A percentile compares a stretch with the other conserved stretches of the same genome.
phyloP scores from a whole-genome alignment of 768 basidiomycete species.

The Leccinum barrowsii region DNA sequence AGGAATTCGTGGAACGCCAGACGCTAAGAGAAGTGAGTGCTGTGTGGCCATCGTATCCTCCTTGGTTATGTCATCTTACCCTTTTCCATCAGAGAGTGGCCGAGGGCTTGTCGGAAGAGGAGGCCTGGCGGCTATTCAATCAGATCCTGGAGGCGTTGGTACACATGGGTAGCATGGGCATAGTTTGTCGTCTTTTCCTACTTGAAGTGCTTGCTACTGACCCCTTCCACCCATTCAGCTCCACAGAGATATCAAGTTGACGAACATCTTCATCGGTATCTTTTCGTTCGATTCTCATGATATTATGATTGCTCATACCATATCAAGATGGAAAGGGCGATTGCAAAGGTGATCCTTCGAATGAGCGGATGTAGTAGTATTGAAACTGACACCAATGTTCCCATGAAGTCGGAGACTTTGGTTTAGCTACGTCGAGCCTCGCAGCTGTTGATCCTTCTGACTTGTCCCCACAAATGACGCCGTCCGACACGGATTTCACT shows the following conservation, averaged over 20 bases:
- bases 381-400: not conserved
- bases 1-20: constrained; percentile 91
- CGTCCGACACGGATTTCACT: constrained; percentile 68
- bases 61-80: not conserved
- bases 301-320: not conserved
- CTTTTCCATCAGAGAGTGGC: constrained; percentile 54
- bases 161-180: constrained; percentile 86
- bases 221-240: constrained; percentile 42
- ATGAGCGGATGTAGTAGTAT: not conserved
- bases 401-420: constrained; percentile 81
- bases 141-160: constrained; percentile 88
- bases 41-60: not conserved
- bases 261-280: constrained; percentile 91
- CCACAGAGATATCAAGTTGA: constrained; percentile 87
- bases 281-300: not conserved
- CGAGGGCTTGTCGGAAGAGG: constrained; percentile 77
- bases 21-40: constrained; percentile 73
- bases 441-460: constrained; percentile 76
- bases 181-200: constrained; percentile 46
- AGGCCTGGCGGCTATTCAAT: constrained; percentile 86
- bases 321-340: constrained; percentile 72
- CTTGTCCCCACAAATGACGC: constrained; percentile 43
- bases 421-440: constrained; percentile 79
- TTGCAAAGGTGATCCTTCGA: constrained; percentile 56
- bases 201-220: constrained; percentile 4